Conservation (phyloP, 129 eudicot species). For the Pittosporum tobira region DNA sequence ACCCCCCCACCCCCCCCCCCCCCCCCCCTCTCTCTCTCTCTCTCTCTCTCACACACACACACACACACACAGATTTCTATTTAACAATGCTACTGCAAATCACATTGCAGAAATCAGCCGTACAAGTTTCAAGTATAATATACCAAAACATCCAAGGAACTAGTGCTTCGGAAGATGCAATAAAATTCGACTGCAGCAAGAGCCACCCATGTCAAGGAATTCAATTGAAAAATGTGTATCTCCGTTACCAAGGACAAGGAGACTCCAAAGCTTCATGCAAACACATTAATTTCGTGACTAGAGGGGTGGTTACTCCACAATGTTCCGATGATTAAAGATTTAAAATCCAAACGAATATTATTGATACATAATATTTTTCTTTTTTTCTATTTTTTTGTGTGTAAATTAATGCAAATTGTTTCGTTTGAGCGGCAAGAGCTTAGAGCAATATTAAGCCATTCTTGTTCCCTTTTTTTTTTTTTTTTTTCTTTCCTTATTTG, state of each 20-base stretch:
- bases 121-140: constrained; percentile 48
- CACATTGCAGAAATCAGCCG: constrained; percentile 44
- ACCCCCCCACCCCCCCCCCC: no score
- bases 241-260: constrained; percentile 25
- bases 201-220: constrained; percentile 52
- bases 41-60: no score
- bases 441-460: no score
- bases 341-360: no score
- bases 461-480: no score
- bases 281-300: constrained; percentile 20
- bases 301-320: constrained; percentile 32
- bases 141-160: constrained; percentile 65
- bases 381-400: no score
- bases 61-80: no score
- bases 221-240: constrained; percentile 36
- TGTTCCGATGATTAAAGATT: constrained; percentile 14
- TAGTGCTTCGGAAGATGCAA: constrained; percentile 54
- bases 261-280: constrained; percentile 32
- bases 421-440: no score
- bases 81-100: not conserved
- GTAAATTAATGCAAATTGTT: no score
- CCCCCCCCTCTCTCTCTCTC: no score
- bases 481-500: no score
- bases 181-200: constrained; percentile 64
- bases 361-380: no score